phyloP scores from a whole-genome alignment of 2,329 filamentous ascomycete genomes.

The Pseudogymnoascus sp. region DNA sequence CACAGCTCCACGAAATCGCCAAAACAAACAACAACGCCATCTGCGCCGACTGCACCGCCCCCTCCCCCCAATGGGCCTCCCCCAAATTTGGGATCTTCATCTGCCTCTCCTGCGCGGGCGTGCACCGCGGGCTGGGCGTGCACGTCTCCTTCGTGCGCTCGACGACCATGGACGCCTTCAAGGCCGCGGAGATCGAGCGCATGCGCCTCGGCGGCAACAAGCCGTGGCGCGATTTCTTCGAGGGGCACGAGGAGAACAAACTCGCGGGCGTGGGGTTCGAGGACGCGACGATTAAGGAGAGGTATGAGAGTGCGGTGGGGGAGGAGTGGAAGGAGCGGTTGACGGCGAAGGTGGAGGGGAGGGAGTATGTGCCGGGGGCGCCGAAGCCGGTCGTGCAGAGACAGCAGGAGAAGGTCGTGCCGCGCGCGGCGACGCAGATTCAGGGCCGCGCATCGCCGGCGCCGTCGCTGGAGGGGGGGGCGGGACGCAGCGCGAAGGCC shows the following conservation, averaged over 20 bases:
- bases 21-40: constrained; percentile 81
- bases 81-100: constrained; percentile 99
- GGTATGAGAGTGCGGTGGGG: constrained; percentile 81
- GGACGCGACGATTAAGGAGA: constrained; percentile 78
- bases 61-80: constrained; percentile 94
- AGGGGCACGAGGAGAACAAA: constrained; percentile 57
- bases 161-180: constrained; percentile 98
- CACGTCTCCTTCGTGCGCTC: constrained; percentile 98
- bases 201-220: constrained; percentile 92
- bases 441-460: constrained; percentile 10
- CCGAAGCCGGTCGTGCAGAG: constrained; percentile 40
- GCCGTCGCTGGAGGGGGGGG: constrained; percentile 19
- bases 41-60: constrained; percentile 93
- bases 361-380: constrained; percentile 68
- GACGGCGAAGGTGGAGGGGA: constrained; percentile 77
- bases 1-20: constrained; percentile 79
- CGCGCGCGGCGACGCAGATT: constrained; percentile 22
- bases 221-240: constrained; percentile 80
- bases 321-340: constrained; percentile 94
- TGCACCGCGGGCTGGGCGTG: constrained; percentile 88
- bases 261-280: constrained; percentile 66
- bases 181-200: constrained; percentile 80
- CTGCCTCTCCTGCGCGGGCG: constrained; percentile 90
- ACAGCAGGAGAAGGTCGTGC: constrained; percentile 30
- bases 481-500: constrained; percentile 36